Base-by-base conservation (phyloP, 1,284 basidiomycete species). In the Puccinia polysora region DNA sequence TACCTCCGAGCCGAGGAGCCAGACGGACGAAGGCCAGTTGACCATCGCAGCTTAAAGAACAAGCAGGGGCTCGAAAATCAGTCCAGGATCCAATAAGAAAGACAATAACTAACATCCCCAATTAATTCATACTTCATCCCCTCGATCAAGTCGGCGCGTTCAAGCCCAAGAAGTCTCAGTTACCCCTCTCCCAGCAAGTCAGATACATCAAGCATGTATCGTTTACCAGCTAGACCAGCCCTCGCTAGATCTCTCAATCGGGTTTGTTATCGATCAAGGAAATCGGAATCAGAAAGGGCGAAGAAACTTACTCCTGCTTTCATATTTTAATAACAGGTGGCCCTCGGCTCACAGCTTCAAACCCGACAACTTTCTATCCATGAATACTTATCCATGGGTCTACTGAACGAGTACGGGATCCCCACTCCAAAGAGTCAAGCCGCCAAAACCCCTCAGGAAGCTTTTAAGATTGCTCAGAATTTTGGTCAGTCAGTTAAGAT, bases 351-450 rank as follows among this genome's bases (percentile, higher is more conserved):
- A 3, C 38, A 40, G 25, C 25, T 58, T 38, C 92, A 95, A 85
- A 90, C 85, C 83, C 90, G 95, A 77, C 90, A 89, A 82, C 86
- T 98, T 78, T 96, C 92, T 58, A 95, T 99, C 79, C 95, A 99
- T 83, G 95, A 99, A 84, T 92, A 97, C 83, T 92, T 97, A 81
- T 96, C 93, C 67, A 90, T 97, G 81, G 87, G 89, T 77, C 84
- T 98, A 60, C 86, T 98, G 78, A 97, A 97, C 84, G 77, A 97
- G 91, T 97, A 97, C 82, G 93, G 91, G 62, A 89, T 98, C 74
- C 87, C 91, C 34, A 97, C 94, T n/a, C 96, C 96, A 40, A 92
- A 90, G 82, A 89, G 91, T 78, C 82, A 93, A 63, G 84, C 88
- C 50, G 96, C 96, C 58, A 90, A 89, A 81, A 86, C 90, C 20